Base-by-base conservation (phyloP, 768 basidiomycete species). In the Suillus alpinus region DNA sequence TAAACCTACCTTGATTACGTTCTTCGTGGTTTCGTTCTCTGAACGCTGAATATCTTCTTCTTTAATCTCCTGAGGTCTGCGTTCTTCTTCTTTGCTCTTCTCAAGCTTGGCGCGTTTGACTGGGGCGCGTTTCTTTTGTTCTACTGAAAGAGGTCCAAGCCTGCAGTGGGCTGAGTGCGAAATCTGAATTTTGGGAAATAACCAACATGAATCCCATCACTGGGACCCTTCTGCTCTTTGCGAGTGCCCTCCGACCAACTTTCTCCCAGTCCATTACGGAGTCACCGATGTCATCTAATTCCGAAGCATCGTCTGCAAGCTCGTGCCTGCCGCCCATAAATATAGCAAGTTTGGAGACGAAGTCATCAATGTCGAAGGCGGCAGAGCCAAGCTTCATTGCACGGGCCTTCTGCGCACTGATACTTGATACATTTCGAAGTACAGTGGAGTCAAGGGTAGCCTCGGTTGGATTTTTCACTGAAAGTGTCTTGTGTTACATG, bases 321-420 rank as follows among this genome's bases (percentile, higher is more conserved):
- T 71, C 75, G 37, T 81, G 80, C 36, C 80, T 77, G 6, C 91
- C 90, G 18, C 91, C 90, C 89, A 94, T 89, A 67, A 85, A 91
- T 14, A 76, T 81, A 51, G 89, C 77, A 39, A 94, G 78, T 67
- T 88, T 88, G 6, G 84, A 74, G 58, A 99, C 78, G 66, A 95
- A 98, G 59, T 98, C 95, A 65, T 96, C 94, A 43, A 91, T 78
- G 69, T 99, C 96, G 69, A 98, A 99, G 14, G 89, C 86, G 58
- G 92, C 91, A 0, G 85, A 85, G 57, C 92, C 93, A 0, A 92
- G 86, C 72, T 92, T 94, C 86, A 96, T 88, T 34, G 87, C 87
- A 34, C 92, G 90, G n/a, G 95, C 95, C 70, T 95, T 89, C 66
- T 88, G 87, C 2, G 92, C 88, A 47, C 89, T 86, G 66, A 93